Evolutionary conservation across 495 filamentous ascomycete genomes (phyloP).

Genomic region (Penicillium daleae): DNA sequence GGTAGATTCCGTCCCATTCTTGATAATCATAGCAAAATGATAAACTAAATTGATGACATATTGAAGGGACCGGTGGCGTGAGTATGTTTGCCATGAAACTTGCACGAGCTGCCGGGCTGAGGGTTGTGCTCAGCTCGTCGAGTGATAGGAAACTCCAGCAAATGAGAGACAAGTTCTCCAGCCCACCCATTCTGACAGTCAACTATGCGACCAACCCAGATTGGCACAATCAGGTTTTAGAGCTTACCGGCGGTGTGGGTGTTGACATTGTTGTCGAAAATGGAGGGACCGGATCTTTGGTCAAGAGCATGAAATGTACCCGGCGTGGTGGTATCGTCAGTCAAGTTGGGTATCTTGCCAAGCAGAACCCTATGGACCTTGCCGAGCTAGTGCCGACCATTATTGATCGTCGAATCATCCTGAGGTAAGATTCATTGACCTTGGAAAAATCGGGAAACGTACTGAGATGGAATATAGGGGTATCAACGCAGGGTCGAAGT

Average conservation of each 20-base stretch:
- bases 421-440: not conserved
- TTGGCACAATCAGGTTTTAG: not conserved
- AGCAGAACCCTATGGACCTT: conserved; percentile 1
- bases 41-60: too few relatives aligned
- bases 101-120: too few relatives aligned
- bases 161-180: not conserved
- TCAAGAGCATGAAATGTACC: not conserved
- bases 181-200: not conserved
- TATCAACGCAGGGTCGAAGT: not conserved
- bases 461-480: not conserved
- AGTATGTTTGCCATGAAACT: too few relatives aligned
- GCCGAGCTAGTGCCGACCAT: not conserved
- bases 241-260: not conserved
- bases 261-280: conserved; percentile 1
- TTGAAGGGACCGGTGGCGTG: too few relatives aligned
- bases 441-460: not conserved
- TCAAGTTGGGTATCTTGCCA: not conserved
- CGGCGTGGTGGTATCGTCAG: not conserved
- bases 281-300: not conserved
- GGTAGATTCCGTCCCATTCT: too few relatives aligned
- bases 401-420: not conserved
- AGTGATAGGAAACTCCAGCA: not conserved
- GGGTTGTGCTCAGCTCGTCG: too few relatives aligned
- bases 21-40: too few relatives aligned
- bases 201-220: not conserved